Evolutionary conservation across 805 yeast genomes (phyloP).

Genomic region (Barnettozyma wickerhamii): DNA sequence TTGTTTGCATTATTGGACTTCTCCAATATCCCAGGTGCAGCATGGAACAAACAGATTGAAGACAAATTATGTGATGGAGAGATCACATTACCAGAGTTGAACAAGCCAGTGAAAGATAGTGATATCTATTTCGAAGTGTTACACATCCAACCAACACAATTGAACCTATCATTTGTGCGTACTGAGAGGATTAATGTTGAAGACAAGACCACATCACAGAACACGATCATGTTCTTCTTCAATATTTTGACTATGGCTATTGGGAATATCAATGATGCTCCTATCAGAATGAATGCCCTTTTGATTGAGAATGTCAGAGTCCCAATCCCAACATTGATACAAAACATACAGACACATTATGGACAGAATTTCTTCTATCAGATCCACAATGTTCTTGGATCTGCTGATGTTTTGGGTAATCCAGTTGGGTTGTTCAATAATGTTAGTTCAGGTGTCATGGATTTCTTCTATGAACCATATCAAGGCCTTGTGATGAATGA

Average conservation of each 20-base stretch:
- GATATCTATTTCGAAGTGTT: slow-evolving; percentile 91
- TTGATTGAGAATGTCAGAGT: slow-evolving; percentile 86
- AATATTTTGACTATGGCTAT: slow-evolving; percentile 93
- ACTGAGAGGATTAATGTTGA: slow-evolving; percentile 73
- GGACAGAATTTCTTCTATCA: slow-evolving; percentile 91
- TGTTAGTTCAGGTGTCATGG: slow-evolving; percentile 91
- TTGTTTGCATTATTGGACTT: slow-evolving; percentile 78
- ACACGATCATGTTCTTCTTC: slow-evolving; percentile 68
- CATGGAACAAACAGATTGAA: slow-evolving; percentile 51
- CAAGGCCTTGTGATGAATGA: slow-evolving; percentile 93
- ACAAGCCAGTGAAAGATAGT: slow-evolving; percentile 45
- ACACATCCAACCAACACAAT: slow-evolving; percentile 86
- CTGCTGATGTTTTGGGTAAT: slow-evolving; percentile 94
- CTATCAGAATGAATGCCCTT: slow-evolving; percentile 82
- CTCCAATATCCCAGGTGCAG: slow-evolving; percentile 73
- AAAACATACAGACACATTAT: slow-evolving; percentile 77
- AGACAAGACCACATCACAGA: slow-evolving; percentile 56
- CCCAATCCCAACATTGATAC: slow-evolving; percentile 67
- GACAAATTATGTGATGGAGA: slow-evolving; percentile 58
- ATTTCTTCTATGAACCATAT: slow-evolving; percentile 94
- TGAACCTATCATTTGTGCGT: slow-evolving; percentile 86
- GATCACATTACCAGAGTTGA: slow-evolving; percentile 69
- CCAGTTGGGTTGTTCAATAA: slow-evolving; percentile 96
- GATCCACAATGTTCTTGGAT: slow-evolving; percentile 86
- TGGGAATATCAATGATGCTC: slow-evolving; percentile 96